phyloP scores from a whole-genome alignment of 345 rosid species.

The Noccaea caerulescens region DNA sequence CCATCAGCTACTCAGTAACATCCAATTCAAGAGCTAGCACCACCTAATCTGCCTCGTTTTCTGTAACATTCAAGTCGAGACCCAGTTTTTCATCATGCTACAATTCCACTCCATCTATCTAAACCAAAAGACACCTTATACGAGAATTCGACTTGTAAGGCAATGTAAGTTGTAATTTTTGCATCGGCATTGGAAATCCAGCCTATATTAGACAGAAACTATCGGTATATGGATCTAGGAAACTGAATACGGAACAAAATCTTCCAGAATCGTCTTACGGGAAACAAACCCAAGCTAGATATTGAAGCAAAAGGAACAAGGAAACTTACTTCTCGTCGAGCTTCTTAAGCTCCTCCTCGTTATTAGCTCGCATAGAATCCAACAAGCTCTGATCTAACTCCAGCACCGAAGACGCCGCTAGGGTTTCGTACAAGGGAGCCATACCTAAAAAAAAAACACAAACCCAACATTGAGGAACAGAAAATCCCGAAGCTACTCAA shows the following conservation, averaged over 20 bases:
- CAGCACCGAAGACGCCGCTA: conserved; percentile 64
- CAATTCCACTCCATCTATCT: conserved; percentile 8
- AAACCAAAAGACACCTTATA: background rate
- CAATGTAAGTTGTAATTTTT: conserved; percentile 8
- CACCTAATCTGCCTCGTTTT: conserved; percentile 16
- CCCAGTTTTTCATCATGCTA: too few species aligned
- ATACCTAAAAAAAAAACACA: conserved; percentile 58
- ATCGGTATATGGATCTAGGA: conserved; percentile 4
- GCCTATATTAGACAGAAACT: background rate
- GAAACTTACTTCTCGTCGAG: conserved; percentile 85
- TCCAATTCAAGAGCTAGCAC: conserved; percentile 11
- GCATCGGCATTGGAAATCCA: background rate
- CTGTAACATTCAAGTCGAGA: too few species aligned
- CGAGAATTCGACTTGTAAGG: background rate
- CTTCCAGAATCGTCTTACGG: background rate
- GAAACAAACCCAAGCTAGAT: background rate
- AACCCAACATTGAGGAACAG: conserved; percentile 24
- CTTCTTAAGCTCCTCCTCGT: conserved; percentile 80
- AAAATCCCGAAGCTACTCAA: conserved; percentile 15
- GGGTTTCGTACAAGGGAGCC: conserved; percentile 85
- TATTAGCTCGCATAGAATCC: conserved; percentile 68
- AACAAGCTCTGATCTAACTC: conserved; percentile 71
- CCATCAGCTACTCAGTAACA: conserved; percentile 16
- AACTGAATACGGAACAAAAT: background rate
- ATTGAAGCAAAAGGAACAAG: background rate